A percentile compares a stretch with the other conserved stretches of the same genome.
phyloP scores from a whole-genome alignment of 306 rosid species.

The Pyrus bretschneideri region DNA sequence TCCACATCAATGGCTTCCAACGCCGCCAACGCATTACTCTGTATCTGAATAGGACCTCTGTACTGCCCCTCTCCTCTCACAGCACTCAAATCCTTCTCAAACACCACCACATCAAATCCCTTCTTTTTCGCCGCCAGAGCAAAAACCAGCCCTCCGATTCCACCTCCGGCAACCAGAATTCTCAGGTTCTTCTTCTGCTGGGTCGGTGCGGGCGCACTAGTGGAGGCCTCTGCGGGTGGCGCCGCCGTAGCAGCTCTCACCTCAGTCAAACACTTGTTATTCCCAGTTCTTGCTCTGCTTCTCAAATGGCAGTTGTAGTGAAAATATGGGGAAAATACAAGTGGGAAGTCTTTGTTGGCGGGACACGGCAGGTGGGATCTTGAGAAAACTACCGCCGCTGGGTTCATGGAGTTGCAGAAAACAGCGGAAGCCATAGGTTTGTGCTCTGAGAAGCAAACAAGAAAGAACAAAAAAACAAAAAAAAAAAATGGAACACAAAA shows the following conservation, averaged over 20 bases:
- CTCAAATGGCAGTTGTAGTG: slow-evolving; percentile 13
- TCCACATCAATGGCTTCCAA: slow-evolving; percentile 88
- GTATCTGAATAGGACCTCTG: slow-evolving; percentile 97
- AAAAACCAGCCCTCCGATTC: slow-evolving; percentile 89
- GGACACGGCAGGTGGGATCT: slow-evolving; percentile 40
- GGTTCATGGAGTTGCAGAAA: slow-evolving; percentile 43
- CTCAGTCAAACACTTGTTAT: slow-evolving; percentile 24
- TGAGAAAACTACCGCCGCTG: slow-evolving; percentile 38
- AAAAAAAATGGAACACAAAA: not conserved
- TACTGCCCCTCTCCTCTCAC: slow-evolving; percentile 93
- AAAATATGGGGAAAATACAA: slow-evolving; percentile 27
- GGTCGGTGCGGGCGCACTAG: slow-evolving; percentile 8
- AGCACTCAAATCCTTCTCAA: slow-evolving; percentile 94
- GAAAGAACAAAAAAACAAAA: not conserved
- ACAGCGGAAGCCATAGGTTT: slow-evolving; percentile 46
- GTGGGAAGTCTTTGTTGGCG: slow-evolving; percentile 25
- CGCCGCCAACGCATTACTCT: slow-evolving; percentile 97
- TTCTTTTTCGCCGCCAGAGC: slow-evolving; percentile 90
- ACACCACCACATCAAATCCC: slow-evolving; percentile 93
- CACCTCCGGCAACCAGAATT: slow-evolving; percentile 88
- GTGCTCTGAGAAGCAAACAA: slow-evolving; percentile 9
- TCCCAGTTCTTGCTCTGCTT: slow-evolving; percentile 21
- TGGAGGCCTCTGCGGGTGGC: slow-evolving; percentile 21
- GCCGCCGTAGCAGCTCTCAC: slow-evolving; percentile 37
- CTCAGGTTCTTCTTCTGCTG: slow-evolving; percentile 38